Percentiles rank a stretch among this genome's conserved stretches.
These are phyloP conservation scores for Rhodofomes roseus DNA, from an alignment of 1,284 basidiomycete species.

Conservation along the genomic window DNA sequence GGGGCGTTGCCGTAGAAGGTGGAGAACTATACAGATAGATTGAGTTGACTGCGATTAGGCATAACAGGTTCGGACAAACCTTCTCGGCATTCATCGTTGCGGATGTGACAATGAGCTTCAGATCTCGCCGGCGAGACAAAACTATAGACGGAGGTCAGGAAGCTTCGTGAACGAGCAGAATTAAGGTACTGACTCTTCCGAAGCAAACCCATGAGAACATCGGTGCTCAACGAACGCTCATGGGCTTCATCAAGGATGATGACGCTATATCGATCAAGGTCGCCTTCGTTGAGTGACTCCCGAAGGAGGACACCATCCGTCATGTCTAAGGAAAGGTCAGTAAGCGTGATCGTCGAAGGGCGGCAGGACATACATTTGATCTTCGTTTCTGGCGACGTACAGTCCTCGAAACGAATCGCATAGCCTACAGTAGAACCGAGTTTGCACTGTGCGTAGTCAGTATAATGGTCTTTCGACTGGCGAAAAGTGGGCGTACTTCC, in stretches of 20 bases:
- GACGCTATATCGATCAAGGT: constrained; percentile 91
- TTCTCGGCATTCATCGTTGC: constrained; percentile 99
- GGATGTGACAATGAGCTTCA: constrained; percentile 96
- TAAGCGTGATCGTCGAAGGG: neutral
- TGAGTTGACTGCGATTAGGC: neutral
- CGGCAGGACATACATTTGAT: constrained; percentile 77
- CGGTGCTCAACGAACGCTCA: constrained; percentile 93
- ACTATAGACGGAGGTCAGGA: constrained; percentile 47
- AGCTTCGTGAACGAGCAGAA: neutral
- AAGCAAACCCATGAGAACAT: constrained; percentile 94
- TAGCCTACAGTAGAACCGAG: constrained; percentile 91
- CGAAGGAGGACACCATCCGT: constrained; percentile 96
- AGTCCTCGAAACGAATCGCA: constrained; percentile 97
- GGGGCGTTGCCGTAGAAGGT: constrained; percentile 94
- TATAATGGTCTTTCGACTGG: too few relatives aligned
- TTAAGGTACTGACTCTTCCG: constrained; percentile 70
- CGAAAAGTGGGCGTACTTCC: constrained; percentile 43
- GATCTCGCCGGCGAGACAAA: constrained; percentile 83
- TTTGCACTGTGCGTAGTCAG: constrained; percentile 54
- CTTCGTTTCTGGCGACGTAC: constrained; percentile 86
- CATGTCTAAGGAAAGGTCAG: constrained; percentile 67
- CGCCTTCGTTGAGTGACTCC: constrained; percentile 94
- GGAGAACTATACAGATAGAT: constrained; percentile 64
- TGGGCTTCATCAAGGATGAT: constrained; percentile 98
- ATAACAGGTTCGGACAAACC: constrained; percentile 38